Evolutionary conservation across 106 monocot genomes (phyloP).

Genomic region (Dendrobium catenatum): DNA sequence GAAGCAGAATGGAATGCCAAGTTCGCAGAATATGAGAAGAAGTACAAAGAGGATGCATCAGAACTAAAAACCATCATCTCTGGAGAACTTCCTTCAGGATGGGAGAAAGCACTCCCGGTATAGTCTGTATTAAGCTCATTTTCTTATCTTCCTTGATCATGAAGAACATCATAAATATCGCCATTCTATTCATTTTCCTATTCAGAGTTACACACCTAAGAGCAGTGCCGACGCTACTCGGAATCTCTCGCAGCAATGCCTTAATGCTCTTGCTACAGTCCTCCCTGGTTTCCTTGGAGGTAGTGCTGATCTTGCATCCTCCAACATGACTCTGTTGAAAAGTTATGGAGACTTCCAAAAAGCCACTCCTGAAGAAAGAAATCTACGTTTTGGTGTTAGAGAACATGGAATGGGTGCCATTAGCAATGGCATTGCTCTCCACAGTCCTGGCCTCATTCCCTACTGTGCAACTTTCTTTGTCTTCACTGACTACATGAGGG

Average conservation of each 20-base stretch:
- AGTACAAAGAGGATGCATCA: conserved; percentile 60
- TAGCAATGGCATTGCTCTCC: conserved; percentile 74
- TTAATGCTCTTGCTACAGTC: conserved; percentile 67
- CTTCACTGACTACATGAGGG: conserved; percentile 91
- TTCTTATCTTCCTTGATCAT: background rate
- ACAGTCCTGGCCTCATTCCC: conserved; percentile 67
- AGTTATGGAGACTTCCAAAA: conserved; percentile 79
- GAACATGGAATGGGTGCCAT: conserved; percentile 92
- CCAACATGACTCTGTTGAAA: conserved; percentile 83
- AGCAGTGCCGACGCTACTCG: conserved; percentile 70
- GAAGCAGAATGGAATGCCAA: conserved; percentile 76
- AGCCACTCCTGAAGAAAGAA: conserved; percentile 66
- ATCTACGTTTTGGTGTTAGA: conserved; percentile 75
- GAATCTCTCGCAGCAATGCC: conserved; percentile 77
- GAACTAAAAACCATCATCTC: conserved; percentile 50
- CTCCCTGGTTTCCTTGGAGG: conserved; percentile 82
- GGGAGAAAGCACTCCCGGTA: conserved; percentile 74
- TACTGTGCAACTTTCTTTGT: conserved; percentile 90
- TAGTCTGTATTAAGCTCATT: background rate
- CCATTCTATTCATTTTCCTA: background rate
- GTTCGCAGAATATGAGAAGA: conserved; percentile 71
- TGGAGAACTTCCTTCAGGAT: conserved; percentile 66
- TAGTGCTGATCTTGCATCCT: conserved; percentile 79
- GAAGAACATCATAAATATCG: background rate
- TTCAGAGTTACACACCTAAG: conserved; percentile 69